Base-by-base conservation (phyloP, 108 stramenopile genomes). In the Conticribra weissflogii region DNA sequence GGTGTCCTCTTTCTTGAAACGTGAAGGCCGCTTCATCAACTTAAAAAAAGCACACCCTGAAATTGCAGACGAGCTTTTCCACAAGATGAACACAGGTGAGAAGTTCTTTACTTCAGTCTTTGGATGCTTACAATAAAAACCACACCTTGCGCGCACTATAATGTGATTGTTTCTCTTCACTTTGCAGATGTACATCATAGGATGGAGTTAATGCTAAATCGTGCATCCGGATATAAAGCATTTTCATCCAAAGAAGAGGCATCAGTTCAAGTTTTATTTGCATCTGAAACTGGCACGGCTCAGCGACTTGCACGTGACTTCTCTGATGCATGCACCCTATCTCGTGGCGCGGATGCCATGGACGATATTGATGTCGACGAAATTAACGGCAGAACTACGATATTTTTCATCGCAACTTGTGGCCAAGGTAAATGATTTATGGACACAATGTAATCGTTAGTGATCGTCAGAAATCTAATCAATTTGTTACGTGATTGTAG, bases 11-110 rank as follows among this genome's bases (percentile, higher is more conserved):
- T 84, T 84, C 69, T 54, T 86, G 9, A 74, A 82, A 27, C 72
- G 86, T 16, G 86, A 86, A 29, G 81, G 81, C 31, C 72, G 86
- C 17, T 86, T 86, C 78, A 69, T 86, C 2, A 84, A 84, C 41
- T 71, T 78, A 19, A 56, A 76, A 55, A 84, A 83, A 73, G 54
- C 52, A 5, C 62, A 84, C 55, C 86, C 86, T 8, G 74, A 76
- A 53, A 72, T 86, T 29, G 86, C 86, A n/a, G 83, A 82, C 23
- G 81, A 82, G n/a, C 52, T 86, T 17, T 82, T 82, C 54, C 17
- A 21, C 16, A 67, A 84, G 46, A 82, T 86, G 83, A 84, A 81
- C 33, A 41, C 36, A 41, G 36, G 36, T 41, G 12, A 41, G 12
- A n/a, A n/a, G n/a, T n/a, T n/a, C n/a, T n/a, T n/a, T n/a, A n/a